Conservation (phyloP, 306 rosid species). For the Malus asiatica region DNA sequence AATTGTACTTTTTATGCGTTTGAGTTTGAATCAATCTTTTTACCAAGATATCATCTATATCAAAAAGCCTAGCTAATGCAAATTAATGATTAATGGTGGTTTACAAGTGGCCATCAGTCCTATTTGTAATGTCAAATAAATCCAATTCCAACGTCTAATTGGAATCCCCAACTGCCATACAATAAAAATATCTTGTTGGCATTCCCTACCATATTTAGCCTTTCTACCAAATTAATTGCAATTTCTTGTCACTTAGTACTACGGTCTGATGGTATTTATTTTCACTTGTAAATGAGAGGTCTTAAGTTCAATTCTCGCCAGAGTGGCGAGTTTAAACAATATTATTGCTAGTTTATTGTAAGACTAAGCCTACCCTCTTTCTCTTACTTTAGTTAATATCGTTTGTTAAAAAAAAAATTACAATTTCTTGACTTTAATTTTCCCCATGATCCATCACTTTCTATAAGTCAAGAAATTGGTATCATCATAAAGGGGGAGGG, state of each 20-base stretch:
- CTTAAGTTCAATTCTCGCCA: too few species aligned
- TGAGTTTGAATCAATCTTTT: too few species aligned
- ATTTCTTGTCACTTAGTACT: too few species aligned
- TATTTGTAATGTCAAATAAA: background rate
- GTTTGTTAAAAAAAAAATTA: too few species aligned
- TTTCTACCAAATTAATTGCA: too few species aligned
- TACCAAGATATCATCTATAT: too few species aligned
- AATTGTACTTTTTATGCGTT: too few species aligned
- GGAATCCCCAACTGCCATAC: background rate
- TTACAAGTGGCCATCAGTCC: background rate
- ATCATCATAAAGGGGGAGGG: background rate
- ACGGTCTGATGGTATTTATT: accelerated
- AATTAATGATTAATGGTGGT: background rate
- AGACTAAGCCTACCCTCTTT: accelerated
- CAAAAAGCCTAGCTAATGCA: background rate
- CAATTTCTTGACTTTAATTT: too few species aligned
- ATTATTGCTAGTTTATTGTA: too few species aligned
- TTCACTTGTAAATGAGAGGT: too few species aligned
- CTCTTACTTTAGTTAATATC: too few species aligned
- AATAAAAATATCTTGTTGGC: background rate
- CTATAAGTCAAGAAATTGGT: background rate
- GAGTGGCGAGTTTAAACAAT: too few species aligned
- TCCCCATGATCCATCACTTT: background rate
- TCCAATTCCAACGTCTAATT: slow-evolving; percentile 3
- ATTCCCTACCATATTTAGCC: background rate